phyloP scores from a whole-genome alignment of 768 basidiomycete species.

The button mushroom (Agaricus bisporus) region DNA sequence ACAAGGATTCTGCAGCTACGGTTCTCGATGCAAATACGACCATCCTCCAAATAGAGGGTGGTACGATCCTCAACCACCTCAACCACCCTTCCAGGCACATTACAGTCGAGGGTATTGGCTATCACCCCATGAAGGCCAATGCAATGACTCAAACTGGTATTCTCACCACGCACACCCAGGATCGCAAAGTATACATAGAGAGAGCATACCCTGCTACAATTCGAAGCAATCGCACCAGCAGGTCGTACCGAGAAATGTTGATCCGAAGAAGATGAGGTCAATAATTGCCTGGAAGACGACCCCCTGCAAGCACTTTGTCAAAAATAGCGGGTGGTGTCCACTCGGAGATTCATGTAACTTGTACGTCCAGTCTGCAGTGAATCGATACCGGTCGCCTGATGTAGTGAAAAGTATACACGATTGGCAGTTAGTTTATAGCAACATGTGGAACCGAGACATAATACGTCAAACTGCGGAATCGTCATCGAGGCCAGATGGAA shows the following conservation, averaged over 20 bases:
- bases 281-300: constrained; percentile 26
- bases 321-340: constrained; percentile 37
- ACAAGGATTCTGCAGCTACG: constrained; percentile 9
- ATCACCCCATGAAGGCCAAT: neutral
- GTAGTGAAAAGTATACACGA: constrained; percentile 26
- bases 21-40: constrained; percentile 6
- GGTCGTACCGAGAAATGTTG: neutral
- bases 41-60: constrained; percentile 7
- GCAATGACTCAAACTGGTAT: neutral
- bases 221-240: neutral
- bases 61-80: neutral
- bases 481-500: constrained; percentile 4
- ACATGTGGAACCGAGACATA: constrained; percentile 9
- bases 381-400: neutral
- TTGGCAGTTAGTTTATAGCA: constrained; percentile 16
- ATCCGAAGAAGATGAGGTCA: constrained; percentile 9
- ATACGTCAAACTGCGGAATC: constrained; percentile 7
- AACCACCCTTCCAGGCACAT: neutral
- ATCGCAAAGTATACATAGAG: neutral
- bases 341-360: constrained; percentile 34
- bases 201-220: neutral
- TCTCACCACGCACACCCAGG: constrained; percentile 7
- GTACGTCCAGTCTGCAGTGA: constrained; percentile 21
- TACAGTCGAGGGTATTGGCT: neutral
- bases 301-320: constrained; percentile 35